phyloP scores from a whole-genome alignment of 2,329 filamentous ascomycete genomes.

The Neocucurbitaria cava region DNA sequence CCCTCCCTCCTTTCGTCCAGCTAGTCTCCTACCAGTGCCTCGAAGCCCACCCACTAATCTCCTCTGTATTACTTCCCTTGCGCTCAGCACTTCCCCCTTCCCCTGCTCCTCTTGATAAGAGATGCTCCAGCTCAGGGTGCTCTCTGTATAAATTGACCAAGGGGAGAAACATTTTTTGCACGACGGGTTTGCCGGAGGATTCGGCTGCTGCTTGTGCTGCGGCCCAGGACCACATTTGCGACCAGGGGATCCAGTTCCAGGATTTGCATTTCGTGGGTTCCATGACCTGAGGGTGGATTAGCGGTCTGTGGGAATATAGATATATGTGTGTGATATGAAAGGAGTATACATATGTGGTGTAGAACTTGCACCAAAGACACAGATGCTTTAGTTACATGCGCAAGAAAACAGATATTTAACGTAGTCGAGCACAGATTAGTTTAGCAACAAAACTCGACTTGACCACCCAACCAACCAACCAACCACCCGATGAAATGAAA shows the following conservation, averaged over 20 bases:
- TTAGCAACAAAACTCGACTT: not conserved
- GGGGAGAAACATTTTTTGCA: conserved; percentile 55
- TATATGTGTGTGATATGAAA: too few relatives aligned
- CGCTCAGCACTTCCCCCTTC: not conserved
- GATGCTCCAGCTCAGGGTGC: conserved; percentile 37
- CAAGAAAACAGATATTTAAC: not conserved
- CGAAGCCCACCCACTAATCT: not conserved
- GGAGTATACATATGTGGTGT: too few relatives aligned
- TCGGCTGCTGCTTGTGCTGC: conserved; percentile 41
- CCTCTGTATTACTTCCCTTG: not conserved
- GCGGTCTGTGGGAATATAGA: not conserved
- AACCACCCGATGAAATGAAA: not conserved
- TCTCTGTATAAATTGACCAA: conserved; percentile 54
- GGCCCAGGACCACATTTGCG: conserved; percentile 51
- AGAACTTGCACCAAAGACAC: too few relatives aligned
- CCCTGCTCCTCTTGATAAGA: conserved; percentile 5
- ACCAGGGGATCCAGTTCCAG: conserved; percentile 63
- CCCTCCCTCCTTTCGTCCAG: too few relatives aligned
- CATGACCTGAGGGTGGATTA: conserved; percentile 33
- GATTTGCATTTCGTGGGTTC: conserved; percentile 63
- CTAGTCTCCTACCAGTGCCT: not conserved
- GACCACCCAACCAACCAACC: not conserved
- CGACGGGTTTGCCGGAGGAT: conserved; percentile 28
- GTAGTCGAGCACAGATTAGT: too few relatives aligned
- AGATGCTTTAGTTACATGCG: too few relatives aligned